Evolutionary conservation across 352 stramenopile species (phyloP).

Genomic region (Globisporangium heterothallicum): DNA sequence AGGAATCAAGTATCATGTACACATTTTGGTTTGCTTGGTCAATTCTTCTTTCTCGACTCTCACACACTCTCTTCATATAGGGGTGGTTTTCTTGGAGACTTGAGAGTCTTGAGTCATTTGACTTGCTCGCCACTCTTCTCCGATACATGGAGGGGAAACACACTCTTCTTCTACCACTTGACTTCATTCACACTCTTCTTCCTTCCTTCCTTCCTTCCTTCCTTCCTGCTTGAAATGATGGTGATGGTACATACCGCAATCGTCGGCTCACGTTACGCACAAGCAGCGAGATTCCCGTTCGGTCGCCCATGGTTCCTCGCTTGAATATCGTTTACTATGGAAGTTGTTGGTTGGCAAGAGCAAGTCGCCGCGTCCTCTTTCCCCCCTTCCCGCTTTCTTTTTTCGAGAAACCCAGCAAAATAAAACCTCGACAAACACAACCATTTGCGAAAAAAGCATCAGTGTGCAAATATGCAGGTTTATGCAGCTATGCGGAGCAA

Average conservation of each 20-base stretch:
- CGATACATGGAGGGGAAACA: no score
- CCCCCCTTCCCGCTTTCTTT: not conserved
- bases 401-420: not conserved
- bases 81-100: not conserved
- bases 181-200: slow-evolving; percentile 2
- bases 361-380: not conserved
- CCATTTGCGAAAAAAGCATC: no score
- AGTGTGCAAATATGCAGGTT: not conserved
- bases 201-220: not conserved
- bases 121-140: not conserved
- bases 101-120: not conserved
- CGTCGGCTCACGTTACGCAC: slow-evolving; percentile 92
- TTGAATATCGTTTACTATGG: not conserved
- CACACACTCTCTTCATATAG: not conserved
- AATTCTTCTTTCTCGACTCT: slow-evolving; percentile 2
- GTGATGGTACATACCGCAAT: slow-evolving; percentile 60
- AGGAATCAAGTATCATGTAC: not conserved
- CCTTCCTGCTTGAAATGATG: not conserved
- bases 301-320: slow-evolving; percentile 20
- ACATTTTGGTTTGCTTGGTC: no score
- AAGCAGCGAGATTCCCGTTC: slow-evolving; percentile 88
- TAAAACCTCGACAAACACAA: no score
- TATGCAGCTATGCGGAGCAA: no score
- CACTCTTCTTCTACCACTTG: slow-evolving; percentile 5
- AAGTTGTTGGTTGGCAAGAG: not conserved